Evolutionary conservation across 78 protist species (phyloP).

Genomic region (Chrysochromulina parva): DNA sequence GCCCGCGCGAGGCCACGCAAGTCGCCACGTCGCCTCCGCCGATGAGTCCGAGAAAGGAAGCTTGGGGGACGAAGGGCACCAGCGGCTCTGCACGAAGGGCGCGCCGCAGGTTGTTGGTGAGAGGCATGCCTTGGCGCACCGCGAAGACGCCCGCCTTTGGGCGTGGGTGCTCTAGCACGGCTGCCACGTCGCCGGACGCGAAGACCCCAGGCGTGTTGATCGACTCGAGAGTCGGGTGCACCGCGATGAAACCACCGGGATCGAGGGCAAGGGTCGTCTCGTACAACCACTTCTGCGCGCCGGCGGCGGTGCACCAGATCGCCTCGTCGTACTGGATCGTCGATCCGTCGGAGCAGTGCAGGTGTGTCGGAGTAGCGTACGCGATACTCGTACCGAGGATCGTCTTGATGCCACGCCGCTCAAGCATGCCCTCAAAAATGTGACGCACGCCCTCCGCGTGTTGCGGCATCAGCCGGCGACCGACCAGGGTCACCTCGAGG

Average conservation of each 20-base stretch:
- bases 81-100: background rate
- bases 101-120: background rate
- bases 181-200: slow-evolving; percentile 6
- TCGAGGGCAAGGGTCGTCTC: slow-evolving; percentile 21
- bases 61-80: slow-evolving; percentile 8
- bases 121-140: slow-evolving; percentile 38
- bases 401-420: background rate
- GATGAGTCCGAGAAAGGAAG: slow-evolving; percentile 32
- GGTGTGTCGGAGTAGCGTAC: too few relatives aligned
- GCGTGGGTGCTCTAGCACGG: slow-evolving; percentile 23
- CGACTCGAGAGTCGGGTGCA: slow-evolving; percentile 32
- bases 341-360: background rate
- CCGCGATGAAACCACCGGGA: slow-evolving; percentile 1
- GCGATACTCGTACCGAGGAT: background rate
- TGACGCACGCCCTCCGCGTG: slow-evolving; percentile 2
- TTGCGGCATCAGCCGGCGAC: slow-evolving; percentile 8
- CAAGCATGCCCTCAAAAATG: background rate
- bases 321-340: background rate
- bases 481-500: background rate
- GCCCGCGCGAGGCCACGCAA: slow-evolving; percentile 13
- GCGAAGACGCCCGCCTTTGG: slow-evolving; percentile 57
- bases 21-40: slow-evolving; percentile 30
- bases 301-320: slow-evolving; percentile 48
- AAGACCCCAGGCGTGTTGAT: slow-evolving; percentile 28
- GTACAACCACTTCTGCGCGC: slow-evolving; percentile 30